Base-by-base conservation (phyloP, 2,329 filamentous ascomycete genomes). In the Aspergillus fumigatus region DNA sequence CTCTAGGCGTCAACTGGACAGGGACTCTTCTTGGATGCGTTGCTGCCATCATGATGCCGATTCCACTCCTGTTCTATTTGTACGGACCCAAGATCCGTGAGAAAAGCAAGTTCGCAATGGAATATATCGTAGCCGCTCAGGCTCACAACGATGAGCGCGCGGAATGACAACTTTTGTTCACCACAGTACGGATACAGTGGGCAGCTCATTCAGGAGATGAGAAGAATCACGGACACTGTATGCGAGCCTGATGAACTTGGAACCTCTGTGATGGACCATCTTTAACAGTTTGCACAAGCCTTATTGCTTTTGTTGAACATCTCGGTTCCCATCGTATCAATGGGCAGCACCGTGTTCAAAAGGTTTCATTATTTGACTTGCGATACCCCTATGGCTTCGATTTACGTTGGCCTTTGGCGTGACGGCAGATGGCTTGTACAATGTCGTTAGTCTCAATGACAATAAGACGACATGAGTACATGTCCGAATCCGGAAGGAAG, bases 81-180 rank as follows among this genome's bases (percentile, higher is more conserved):
- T 75, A 67, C 48, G 63, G 65, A 6, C 73, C 76, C 17, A 59
- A 61, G 23, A 56, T 74, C 11, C 67, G 72, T 14, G 64, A 62
- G 17, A 71, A 62, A 60, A 74, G 71, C 58, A 72, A 68, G 48
- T 75, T 74, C 53, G 69, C 68, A 11, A 70, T 66, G 17, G 63
- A 66, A 40, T 68, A 66, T 48, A 26, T 60, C 21, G 51, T 54
- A 19, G 55, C 59, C n/a, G 58, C 40, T 10, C 59, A 62, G 43
- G 57, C 59, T 25, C 54, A 60, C 26, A 48, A 50, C 21, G 47
- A 60, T 49, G 58, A 59, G 23, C 54, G 53, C 50, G 29, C 4
- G 2, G 43, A 47, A 25, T 47, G 43, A 47, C 23, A 23, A 3
- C 43, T 10, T 47, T 14, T 7, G 11, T 11, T 11, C 7, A 25